Evolutionary conservation across 2,329 filamentous ascomycete genomes (phyloP).

Genomic region (Trichoderma breve): DNA sequence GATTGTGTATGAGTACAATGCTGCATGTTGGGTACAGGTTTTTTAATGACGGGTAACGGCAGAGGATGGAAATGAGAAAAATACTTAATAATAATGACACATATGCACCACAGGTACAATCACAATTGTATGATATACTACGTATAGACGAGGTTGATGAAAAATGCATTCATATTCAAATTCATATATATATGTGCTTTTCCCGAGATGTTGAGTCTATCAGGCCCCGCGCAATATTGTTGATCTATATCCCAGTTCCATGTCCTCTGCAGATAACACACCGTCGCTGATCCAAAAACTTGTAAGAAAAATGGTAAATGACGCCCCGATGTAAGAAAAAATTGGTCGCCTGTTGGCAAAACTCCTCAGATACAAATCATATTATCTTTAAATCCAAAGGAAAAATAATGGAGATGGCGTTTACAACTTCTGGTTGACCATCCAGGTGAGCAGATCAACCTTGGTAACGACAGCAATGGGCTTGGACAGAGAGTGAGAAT

Average conservation of each 20-base stretch:
- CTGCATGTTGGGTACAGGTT: not conserved
- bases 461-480: constrained; percentile 92
- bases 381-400: not conserved
- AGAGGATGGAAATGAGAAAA: not conserved
- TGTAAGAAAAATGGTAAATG: not conserved
- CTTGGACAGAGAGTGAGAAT: constrained; percentile 60
- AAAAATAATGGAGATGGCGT: not conserved
- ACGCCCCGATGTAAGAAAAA: not conserved
- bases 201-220: constrained; percentile 46
- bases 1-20: constrained; percentile 20
- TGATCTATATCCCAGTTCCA: constrained; percentile 17
- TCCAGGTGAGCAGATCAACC: constrained; percentile 89
- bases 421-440: constrained; percentile 64
- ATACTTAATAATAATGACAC: constrained; percentile 14
- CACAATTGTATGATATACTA: not conserved
- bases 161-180: not conserved
- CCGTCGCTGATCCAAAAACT: constrained; percentile 7
- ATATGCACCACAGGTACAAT: not conserved
- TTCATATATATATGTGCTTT: constrained; percentile 13
- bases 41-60: not conserved
- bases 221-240: constrained; percentile 19
- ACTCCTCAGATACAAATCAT: not conserved
- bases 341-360: not conserved
- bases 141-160: not conserved
- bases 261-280: not conserved